These are phyloP conservation scores for Hevea brasiliensis DNA, from an alignment of 345 rosid species.

Conservation along the genomic window DNA sequence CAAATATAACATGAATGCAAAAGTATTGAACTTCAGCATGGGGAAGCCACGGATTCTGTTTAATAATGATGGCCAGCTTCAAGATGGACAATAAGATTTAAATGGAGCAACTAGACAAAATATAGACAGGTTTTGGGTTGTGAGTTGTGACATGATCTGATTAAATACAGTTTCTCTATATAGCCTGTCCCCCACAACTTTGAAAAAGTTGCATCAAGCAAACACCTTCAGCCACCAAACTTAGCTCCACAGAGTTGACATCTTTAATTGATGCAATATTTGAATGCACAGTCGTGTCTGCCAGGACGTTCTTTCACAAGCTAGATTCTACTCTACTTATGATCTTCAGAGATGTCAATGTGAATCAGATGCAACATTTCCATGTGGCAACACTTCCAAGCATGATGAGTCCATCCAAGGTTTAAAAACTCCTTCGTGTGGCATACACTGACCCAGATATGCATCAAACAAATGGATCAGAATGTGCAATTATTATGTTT, in stretches of 20 bases:
- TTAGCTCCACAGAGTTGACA: background rate
- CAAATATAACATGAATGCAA: constrained; percentile 53
- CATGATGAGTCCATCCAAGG: constrained; percentile 53
- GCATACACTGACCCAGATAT: constrained; percentile 38
- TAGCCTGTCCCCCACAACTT: background rate
- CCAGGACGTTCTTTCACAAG: constrained; percentile 2
- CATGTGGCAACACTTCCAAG: constrained; percentile 30
- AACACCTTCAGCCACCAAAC: background rate
- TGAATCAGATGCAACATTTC: background rate
- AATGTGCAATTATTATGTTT: background rate
- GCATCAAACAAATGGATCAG: background rate
- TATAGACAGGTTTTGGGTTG: background rate
- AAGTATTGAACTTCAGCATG: constrained; percentile 81
- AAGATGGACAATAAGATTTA: constrained; percentile 12
- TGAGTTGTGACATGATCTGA: background rate
- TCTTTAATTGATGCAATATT: background rate
- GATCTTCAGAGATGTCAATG: background rate
- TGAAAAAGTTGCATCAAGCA: background rate
- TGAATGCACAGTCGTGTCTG: background rate
- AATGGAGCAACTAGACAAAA: background rate
- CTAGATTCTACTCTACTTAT: background rate
- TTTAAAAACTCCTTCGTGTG: constrained; percentile 46
- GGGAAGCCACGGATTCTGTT: constrained; percentile 25
- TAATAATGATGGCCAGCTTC: constrained; percentile 14
- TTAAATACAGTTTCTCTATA: background rate